Evolutionary conservation across 108 stramenopile species (phyloP), one percentile per base, ranked within the genome.

Genomic region (Pinguiococcus pyrenoidosus): DNA sequence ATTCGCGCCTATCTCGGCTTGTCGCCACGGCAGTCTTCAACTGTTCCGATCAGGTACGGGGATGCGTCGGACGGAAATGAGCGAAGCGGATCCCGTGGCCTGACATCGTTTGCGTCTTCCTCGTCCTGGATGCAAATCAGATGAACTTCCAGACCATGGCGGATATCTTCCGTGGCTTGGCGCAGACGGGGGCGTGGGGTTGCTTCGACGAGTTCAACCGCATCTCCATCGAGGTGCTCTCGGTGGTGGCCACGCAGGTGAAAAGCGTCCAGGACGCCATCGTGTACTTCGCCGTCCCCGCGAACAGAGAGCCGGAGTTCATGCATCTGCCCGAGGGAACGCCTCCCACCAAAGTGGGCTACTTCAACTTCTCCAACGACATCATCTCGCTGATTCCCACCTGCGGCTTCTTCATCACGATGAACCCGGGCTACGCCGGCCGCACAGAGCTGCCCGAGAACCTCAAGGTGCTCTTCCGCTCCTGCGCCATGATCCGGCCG

Each of bases 141-240:
- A 87, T 87, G 85, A 87, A 84, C 48, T 87, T 84, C 62, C 81
- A 87, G 66, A 79, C 81, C 2, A 80, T 87, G 62, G 85, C 77
- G 29, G 83, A 87, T 45, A 87, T 87, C 44, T 87, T 87, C 77
- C 66, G 84, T 22, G 85, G 85, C 14, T 68, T 87, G 17, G 77
- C 80, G 10, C 85, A 87, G 62, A 80, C 81, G 17, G 85, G 85
- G 29, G 79, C 85, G 34, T 87, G 85, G 85, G 85, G 85, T 29
- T 87, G 85, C 62, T 87, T 87, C 40, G 85, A 87, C 55, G 85
- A 87, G 71, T 87, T 87, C 58, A 87, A 87, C 42, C 78, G 85
- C 44, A 87, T 87, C 48, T 77, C 81, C 29, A 84, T 87, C 37
- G 85, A 87, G 45, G 85, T 87, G 18, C 64, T 87, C n/a, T 84